Evolutionary conservation across 1,139 yeast genomes (phyloP).

Genomic region (Meyerozyma sp.): DNA sequence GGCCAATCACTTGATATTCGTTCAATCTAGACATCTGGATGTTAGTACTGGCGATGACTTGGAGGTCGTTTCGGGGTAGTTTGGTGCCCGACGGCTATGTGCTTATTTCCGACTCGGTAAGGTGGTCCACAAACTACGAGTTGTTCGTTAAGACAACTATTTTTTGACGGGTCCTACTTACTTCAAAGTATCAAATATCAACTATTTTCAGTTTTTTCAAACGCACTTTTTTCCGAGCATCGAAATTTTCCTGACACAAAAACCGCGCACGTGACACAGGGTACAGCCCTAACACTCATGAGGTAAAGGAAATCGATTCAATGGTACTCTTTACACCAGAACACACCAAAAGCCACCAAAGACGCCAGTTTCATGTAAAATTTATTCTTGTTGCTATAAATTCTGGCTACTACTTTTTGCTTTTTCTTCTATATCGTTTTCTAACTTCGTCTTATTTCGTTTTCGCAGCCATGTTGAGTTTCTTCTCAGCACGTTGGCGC

Average conservation of each 20-base stretch:
- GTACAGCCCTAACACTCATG: neutral
- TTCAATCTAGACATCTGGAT: conserved; percentile 74
- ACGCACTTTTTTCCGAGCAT: conserved; percentile 1
- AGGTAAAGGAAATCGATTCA: neutral
- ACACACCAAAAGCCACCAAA: neutral
- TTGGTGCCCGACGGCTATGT: neutral
- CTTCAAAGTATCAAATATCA: conserved; percentile 1
- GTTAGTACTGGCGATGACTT: neutral
- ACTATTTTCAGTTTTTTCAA: conserved; percentile 2
- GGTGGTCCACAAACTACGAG: neutral
- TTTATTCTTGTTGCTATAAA: too few species aligned
- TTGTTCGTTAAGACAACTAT: neutral
- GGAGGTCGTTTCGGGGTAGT: neutral
- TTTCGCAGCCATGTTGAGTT: neutral
- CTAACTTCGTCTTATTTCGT: neutral
- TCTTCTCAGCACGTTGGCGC: conserved; percentile 4
- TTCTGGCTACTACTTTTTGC: neutral
- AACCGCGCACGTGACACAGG: neutral
- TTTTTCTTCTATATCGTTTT: neutral
- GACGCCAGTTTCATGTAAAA: too few species aligned
- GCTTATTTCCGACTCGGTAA: neutral
- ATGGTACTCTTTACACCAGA: too few species aligned
- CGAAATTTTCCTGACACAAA: conserved; percentile 1
- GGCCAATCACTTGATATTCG: conserved; percentile 99
- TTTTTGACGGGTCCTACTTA: neutral